Evolutionary conservation across 371 early-diverging fungal genomes (phyloP).

Genomic region (Cladochytrium tenue): DNA sequence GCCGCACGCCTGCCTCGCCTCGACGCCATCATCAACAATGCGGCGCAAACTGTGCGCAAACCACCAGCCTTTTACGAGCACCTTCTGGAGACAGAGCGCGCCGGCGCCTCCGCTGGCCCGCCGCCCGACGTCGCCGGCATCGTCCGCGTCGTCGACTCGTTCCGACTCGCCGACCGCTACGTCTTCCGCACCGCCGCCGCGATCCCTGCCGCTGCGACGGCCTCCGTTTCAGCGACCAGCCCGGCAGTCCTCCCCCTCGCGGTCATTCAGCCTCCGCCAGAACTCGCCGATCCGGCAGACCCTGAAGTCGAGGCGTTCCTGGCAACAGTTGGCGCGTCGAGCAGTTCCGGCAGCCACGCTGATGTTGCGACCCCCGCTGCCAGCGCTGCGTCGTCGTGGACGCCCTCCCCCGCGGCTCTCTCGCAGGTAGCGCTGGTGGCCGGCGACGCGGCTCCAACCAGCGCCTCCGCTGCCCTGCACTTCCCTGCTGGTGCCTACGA

Average conservation of each 20-base stretch:
- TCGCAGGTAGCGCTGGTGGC: constrained; percentile 36
- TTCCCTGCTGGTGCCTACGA: constrained; percentile 47
- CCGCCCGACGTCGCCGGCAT: constrained; percentile 7
- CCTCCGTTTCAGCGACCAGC: constrained; percentile 1
- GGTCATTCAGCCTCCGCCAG: neutral
- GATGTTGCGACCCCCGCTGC: constrained; percentile 15
- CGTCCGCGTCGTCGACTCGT: constrained; percentile 39
- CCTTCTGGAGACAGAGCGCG: constrained; percentile 33
- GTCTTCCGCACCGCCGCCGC: constrained; percentile 8
- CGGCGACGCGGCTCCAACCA: constrained; percentile 9
- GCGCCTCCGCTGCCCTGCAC: neutral
- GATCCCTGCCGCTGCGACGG: constrained; percentile 9
- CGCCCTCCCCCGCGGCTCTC: constrained; percentile 25
- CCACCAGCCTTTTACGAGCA: constrained; percentile 51
- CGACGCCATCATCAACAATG: constrained; percentile 54
- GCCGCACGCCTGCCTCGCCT: constrained; percentile 27
- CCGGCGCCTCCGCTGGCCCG: constrained; percentile 10
- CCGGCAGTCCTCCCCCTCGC: neutral
- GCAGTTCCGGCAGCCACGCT: neutral
- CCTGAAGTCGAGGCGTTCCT: neutral
- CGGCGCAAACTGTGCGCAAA: constrained; percentile 52
- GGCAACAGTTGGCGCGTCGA: neutral
- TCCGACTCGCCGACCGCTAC: constrained; percentile 16
- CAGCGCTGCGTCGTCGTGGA: constrained; percentile 10
- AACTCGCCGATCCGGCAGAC: constrained; percentile 1